Percentiles rank a stretch among this genome's conserved stretches.
phyloP scores from a whole-genome alignment of 1,284 basidiomycete genomes.

The Naganishia cerealis region DNA sequence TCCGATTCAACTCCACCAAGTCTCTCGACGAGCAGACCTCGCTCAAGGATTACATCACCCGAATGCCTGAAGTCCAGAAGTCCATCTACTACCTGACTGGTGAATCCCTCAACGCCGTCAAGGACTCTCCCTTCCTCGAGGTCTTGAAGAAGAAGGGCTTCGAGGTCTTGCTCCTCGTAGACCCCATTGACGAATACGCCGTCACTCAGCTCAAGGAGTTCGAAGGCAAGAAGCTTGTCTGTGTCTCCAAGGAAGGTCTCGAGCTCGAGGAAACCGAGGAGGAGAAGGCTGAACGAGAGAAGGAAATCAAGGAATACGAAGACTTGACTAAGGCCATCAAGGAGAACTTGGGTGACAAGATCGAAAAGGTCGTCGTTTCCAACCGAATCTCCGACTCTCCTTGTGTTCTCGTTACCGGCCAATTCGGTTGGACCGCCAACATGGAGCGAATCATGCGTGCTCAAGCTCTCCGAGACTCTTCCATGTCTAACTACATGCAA shows the following conservation, averaged over 20 bases:
- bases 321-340: slow-evolving; percentile 94
- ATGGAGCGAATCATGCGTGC: slow-evolving; percentile 99
- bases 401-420: slow-evolving; percentile 94
- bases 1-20: slow-evolving; percentile 98
- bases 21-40: slow-evolving; percentile 87
- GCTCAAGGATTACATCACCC: slow-evolving; percentile 99
- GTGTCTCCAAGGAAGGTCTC: slow-evolving; percentile 98
- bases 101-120: slow-evolving; percentile 87
- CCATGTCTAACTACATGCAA: slow-evolving; percentile 99
- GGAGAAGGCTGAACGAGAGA: slow-evolving; percentile 90
- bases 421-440: slow-evolving; percentile 99
- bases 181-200: slow-evolving; percentile 97
- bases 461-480: slow-evolving; percentile 90
- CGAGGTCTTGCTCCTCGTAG: slow-evolving; percentile 94
- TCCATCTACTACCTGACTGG: slow-evolving; percentile 99
- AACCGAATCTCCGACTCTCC: slow-evolving; percentile 97
- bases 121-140: slow-evolving; percentile 98
- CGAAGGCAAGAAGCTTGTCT: slow-evolving; percentile 95
- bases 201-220: slow-evolving; percentile 99
- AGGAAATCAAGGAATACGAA: slow-evolving; percentile 76
- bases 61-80: slow-evolving; percentile 99
- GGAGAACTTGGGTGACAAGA: slow-evolving; percentile 98
- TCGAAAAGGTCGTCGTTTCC: slow-evolving; percentile 98
- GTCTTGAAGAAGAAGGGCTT: slow-evolving; percentile 99
- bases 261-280: slow-evolving; percentile 99